Conservation (phyloP, 2,329 filamentous ascomycete genomes). For the Aspergillus costaricaensis region DNA sequence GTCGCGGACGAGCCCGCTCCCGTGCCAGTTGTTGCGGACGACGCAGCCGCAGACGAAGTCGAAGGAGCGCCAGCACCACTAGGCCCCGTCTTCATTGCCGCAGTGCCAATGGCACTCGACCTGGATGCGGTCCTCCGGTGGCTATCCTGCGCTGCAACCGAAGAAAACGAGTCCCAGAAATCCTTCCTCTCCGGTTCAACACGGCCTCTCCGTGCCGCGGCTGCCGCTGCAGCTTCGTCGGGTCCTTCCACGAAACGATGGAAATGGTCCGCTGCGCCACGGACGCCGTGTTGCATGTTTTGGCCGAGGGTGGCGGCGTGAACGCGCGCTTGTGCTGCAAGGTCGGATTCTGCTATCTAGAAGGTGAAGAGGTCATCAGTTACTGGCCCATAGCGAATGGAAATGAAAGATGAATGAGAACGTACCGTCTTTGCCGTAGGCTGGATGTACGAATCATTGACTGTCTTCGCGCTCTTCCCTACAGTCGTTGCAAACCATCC, state of each 20-base stretch:
- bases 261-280: constrained; percentile 75
- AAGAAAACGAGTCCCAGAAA: constrained; percentile 92
- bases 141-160: constrained; percentile 51
- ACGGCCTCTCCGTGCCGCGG: constrained; percentile 28
- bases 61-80: constrained; percentile 11
- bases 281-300: constrained; percentile 67
- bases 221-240: constrained; percentile 51
- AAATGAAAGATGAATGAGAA: constrained; percentile 5
- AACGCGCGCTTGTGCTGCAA: constrained; percentile 69
- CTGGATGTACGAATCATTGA: constrained; percentile 89
- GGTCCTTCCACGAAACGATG: constrained; percentile 84
- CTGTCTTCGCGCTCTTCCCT: constrained; percentile 83
- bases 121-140: constrained; percentile 35
- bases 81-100: constrained; percentile 59
- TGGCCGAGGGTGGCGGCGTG: constrained; percentile 57
- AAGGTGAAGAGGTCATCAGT: constrained; percentile 7
- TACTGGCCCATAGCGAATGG: not conserved
- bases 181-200: constrained; percentile 69
- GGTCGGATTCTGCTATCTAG: constrained; percentile 77
- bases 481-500: constrained; percentile 91
- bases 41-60: constrained; percentile 13
- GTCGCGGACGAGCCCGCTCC: constrained; percentile 18
- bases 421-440: constrained; percentile 84
- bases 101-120: constrained; percentile 62
- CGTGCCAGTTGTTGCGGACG: constrained; percentile 23